Conservation (phyloP, 2,329 filamentous ascomycete genomes). For the Trichoderma semiorbis region DNA sequence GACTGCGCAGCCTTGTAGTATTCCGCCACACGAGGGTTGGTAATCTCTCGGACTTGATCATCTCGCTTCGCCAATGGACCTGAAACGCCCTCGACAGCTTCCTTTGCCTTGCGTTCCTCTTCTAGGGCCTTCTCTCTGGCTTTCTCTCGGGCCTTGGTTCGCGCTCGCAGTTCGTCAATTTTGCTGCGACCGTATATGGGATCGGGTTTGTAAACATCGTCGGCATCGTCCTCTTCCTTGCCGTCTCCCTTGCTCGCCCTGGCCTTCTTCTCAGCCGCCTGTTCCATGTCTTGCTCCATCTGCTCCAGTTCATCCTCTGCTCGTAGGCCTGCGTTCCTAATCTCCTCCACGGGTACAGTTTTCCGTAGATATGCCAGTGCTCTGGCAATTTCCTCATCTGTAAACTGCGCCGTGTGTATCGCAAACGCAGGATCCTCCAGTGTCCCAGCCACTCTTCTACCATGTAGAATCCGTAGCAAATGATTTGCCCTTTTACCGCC, state of each 20-base stretch:
- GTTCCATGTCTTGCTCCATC: conserved; percentile 42
- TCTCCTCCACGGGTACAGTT: conserved; percentile 55
- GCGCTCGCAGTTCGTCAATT: conserved; percentile 55
- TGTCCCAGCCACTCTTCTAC: conserved; percentile 61
- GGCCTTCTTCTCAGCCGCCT: conserved; percentile 24
- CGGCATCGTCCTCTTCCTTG: conserved; percentile 25
- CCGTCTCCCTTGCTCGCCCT: conserved; percentile 21
- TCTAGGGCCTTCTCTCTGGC: conserved; percentile 44
- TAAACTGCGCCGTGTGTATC: conserved; percentile 46
- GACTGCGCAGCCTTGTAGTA: conserved; percentile 47
- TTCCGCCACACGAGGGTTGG: conserved; percentile 37
- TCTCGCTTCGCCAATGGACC: conserved; percentile 43
- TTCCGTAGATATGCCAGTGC: conserved; percentile 56
- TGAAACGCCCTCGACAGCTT: conserved; percentile 39
- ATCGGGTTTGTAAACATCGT: conserved; percentile 34
- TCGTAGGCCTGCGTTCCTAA: conserved; percentile 56
- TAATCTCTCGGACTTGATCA: conserved; percentile 37
- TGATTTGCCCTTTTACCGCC: conserved; percentile 46
- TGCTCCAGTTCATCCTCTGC: conserved; percentile 60
- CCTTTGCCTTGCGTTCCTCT: conserved; percentile 38
- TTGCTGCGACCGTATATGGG: conserved; percentile 57
- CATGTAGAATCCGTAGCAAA: conserved; percentile 58
- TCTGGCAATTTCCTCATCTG: conserved; percentile 38
- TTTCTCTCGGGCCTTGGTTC: conserved; percentile 48
- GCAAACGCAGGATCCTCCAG: conserved; percentile 55